Percentiles rank a stretch among this genome's conserved stretches.
These are phyloP conservation scores for Chaetomium globosum DNA, from an alignment of 2,329 filamentous ascomycete genomes.

Conservation along the genomic window DNA sequence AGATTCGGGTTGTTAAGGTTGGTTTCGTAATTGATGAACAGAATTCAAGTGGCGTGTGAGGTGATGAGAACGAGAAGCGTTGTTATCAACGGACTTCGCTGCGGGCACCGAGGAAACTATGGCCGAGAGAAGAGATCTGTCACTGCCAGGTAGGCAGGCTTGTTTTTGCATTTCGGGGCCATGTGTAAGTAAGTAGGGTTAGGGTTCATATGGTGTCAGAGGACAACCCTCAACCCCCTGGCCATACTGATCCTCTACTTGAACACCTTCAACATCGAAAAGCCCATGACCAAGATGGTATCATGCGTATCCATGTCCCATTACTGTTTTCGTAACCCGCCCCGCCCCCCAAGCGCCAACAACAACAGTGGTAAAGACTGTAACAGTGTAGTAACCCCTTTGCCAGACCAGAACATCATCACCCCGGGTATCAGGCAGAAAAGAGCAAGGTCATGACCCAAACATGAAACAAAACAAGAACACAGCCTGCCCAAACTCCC, in stretches of 20 bases:
- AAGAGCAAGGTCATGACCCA: not conserved
- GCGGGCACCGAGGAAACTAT: not conserved
- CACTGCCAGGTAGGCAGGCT: too few relatives aligned
- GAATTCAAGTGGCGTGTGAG: too few relatives aligned
- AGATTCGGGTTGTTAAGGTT: too few relatives aligned
- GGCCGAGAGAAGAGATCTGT: not conserved
- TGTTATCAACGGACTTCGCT: not conserved
- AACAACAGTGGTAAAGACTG: not conserved
- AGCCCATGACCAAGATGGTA: not conserved
- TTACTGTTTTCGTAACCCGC: not conserved
- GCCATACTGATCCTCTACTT: too few relatives aligned
- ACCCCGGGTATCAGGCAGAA: slow-evolving; percentile 16
- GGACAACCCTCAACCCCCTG: too few relatives aligned
- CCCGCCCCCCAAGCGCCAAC: not conserved
- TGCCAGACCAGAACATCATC: slow-evolving; percentile 1
- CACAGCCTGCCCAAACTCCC: not conserved
- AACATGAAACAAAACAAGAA: not conserved
- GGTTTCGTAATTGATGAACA: too few relatives aligned
- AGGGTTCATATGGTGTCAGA: too few relatives aligned
- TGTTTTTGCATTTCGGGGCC: not conserved
- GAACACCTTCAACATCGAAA: not conserved
- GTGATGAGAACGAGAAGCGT: too few relatives aligned
- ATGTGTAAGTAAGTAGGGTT: not conserved
- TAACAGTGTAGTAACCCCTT: not conserved
- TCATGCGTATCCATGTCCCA: not conserved